Evolutionary conservation across 345 rosid species (phyloP), one percentile per base, ranked within the genome.

Genomic region (Lumnitzera racemosa): DNA sequence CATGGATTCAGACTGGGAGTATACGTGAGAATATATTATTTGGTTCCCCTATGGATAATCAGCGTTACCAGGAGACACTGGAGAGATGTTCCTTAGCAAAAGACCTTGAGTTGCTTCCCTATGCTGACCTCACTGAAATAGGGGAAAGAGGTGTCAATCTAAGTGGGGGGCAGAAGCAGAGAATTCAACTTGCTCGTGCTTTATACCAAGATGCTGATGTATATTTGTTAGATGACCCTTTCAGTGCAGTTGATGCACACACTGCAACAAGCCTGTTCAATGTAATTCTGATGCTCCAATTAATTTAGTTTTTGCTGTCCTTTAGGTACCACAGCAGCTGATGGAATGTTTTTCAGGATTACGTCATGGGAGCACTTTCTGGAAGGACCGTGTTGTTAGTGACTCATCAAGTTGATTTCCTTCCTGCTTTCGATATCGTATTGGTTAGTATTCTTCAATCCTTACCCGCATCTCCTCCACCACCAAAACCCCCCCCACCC

Each of bases 121-220:
- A 81, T 24, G 97, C 97, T 24, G 97, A 92, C 78, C 87, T 62
- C 17, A 89, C 98, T n/a, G 97, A 92, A 80, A 89, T 89, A 54
- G 97, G 97, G 24, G 97, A 92, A 76, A 78, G 98, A 77, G 98
- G 98, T 61, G 98, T 92, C 47, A 92, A 92, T 80, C 81, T 92
- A 68, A 92, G 98, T 57, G 97, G 98, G 24, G 97, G 98, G 60
- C 98, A 92, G 77, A 92, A 89, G 69, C 98, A 92, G 80, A 68
- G 96, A 67, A 85, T 92, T 76, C 98, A 92, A 72, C 94, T 92
- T 54, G 97, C 98, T 47, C 97, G 96, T 61, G 97, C 98, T 23
- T 90, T 92, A 29, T 92, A 92, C 74, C 91, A 92, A 70, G 78
- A 89, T 51, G 96, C 96, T 31, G 98, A 92, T 67, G 82, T 87